phyloP scores from a whole-genome alignment of 2,329 filamentous ascomycete genomes.

The Exophiala xenobiotica region DNA sequence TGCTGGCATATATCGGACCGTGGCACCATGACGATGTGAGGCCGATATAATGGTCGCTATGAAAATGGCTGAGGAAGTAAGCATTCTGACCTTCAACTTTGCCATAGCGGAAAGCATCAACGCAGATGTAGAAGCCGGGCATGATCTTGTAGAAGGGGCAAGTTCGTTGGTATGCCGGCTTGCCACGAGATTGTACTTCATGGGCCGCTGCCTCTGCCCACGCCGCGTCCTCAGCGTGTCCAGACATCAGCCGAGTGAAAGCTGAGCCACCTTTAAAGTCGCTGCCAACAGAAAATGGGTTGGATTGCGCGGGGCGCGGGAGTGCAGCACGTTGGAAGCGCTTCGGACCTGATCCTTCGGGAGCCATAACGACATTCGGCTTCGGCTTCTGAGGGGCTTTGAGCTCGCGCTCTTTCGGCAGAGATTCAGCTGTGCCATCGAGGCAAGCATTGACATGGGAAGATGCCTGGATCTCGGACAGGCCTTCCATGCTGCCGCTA shows the following conservation, averaged over 20 bases:
- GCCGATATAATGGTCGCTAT: constrained; percentile 96
- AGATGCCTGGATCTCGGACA: constrained; percentile 62
- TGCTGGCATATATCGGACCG: constrained; percentile 94
- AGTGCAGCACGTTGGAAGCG: constrained; percentile 67
- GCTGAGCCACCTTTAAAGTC: constrained; percentile 60
- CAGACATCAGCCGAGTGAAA: constrained; percentile 90
- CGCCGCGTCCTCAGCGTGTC: constrained; percentile 82
- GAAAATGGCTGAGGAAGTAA: constrained; percentile 96
- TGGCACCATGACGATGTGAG: constrained; percentile 85
- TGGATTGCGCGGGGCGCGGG: constrained; percentile 75
- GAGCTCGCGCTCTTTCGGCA: constrained; percentile 40
- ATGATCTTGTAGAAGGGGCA: constrained; percentile 99
- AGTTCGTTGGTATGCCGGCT: constrained; percentile 81
- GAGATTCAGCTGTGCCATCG: constrained; percentile 71
- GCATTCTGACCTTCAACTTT: constrained; percentile 88
- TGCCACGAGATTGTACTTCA: constrained; percentile 75
- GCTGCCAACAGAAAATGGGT: constrained; percentile 64
- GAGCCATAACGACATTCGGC: constrained; percentile 33
- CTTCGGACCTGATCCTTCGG: constrained; percentile 45
- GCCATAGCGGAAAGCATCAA: constrained; percentile 95
- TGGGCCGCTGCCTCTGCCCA: constrained; percentile 84
- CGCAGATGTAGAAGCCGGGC: constrained; percentile 86
- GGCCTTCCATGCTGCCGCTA: constrained; percentile 59
- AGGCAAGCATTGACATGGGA: constrained; percentile 91
- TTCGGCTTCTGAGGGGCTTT: constrained; percentile 7